Evolutionary conservation across 495 filamentous ascomycete genomes (phyloP).

Genomic region (Neurospora sp.): DNA sequence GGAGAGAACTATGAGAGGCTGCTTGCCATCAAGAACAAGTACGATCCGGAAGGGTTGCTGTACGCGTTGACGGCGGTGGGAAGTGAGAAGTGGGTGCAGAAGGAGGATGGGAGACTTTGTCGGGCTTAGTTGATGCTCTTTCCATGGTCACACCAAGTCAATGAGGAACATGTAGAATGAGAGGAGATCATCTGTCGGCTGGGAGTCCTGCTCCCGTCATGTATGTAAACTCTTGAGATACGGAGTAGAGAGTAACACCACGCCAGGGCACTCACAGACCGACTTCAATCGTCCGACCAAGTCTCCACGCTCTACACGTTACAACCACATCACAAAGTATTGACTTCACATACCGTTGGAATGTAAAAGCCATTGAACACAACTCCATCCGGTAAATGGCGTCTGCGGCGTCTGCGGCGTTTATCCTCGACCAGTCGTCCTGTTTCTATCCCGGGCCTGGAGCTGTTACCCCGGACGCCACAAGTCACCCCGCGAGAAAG

Average conservation of each 20-base stretch:
- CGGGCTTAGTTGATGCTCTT: neutral
- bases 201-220: too few species aligned
- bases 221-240: too few species aligned
- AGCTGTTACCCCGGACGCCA: neutral
- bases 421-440: neutral
- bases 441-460: neutral
- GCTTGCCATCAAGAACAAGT: slow-evolving; percentile 39
- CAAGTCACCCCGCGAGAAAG: neutral
- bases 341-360: neutral
- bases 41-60: slow-evolving; percentile 45
- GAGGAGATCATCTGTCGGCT: too few species aligned
- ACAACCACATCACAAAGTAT: neutral
- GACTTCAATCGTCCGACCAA: too few species aligned
- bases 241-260: too few species aligned
- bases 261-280: too few species aligned
- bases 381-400: neutral
- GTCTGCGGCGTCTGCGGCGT: neutral
- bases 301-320: too few species aligned
- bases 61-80: slow-evolving; percentile 46
- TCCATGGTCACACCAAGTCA: neutral
- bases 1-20: slow-evolving; percentile 44
- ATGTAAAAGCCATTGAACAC: neutral
- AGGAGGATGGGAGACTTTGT: slow-evolving; percentile 31
- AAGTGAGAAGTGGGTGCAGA: slow-evolving; percentile 39
- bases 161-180: too few species aligned